Evolutionary conservation across 148 eudicot genomes (phyloP).

Genomic region (Rhododendron ferrugineum): DNA sequence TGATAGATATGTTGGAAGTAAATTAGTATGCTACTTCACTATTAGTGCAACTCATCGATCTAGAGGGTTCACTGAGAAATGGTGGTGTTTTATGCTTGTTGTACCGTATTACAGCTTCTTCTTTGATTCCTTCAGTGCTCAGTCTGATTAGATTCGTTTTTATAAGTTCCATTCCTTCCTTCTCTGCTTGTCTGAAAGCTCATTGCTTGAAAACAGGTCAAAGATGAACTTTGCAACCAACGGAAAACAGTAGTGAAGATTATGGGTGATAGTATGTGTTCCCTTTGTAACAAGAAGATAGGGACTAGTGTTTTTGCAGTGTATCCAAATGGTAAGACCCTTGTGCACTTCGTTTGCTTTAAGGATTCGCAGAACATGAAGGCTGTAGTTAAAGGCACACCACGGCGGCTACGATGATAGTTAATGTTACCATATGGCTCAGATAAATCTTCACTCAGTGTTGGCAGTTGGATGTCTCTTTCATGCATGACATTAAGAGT

Average conservation of each 20-base stretch:
- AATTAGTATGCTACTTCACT: background rate
- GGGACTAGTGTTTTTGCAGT: conserved; percentile 99
- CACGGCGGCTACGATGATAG: conserved; percentile 38
- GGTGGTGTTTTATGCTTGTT: background rate
- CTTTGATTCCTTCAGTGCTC: background rate
- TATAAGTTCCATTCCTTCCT: background rate
- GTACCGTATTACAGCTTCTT: background rate
- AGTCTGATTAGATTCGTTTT: background rate
- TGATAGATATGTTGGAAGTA: background rate
- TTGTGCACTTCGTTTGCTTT: conserved; percentile 97
- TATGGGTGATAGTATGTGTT: conserved; percentile 76
- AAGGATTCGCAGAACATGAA: conserved; percentile 94
- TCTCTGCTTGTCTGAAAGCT: background rate
- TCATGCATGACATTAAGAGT: background rate
- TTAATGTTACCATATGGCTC: background rate
- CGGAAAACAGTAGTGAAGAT: conserved; percentile 84
- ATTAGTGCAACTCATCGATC: background rate
- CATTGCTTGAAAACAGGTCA: conserved; percentile 46
- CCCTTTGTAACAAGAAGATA: conserved; percentile 92
- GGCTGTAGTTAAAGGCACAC: conserved; percentile 63
- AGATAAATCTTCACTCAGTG: background rate
- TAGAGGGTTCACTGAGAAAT: background rate
- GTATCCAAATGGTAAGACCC: conserved; percentile 83
- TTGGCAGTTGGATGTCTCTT: background rate
- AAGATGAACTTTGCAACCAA: conserved; percentile 78